phyloP scores from a whole-genome alignment of 768 basidiomycete species.

The Asterophora parasitica region DNA sequence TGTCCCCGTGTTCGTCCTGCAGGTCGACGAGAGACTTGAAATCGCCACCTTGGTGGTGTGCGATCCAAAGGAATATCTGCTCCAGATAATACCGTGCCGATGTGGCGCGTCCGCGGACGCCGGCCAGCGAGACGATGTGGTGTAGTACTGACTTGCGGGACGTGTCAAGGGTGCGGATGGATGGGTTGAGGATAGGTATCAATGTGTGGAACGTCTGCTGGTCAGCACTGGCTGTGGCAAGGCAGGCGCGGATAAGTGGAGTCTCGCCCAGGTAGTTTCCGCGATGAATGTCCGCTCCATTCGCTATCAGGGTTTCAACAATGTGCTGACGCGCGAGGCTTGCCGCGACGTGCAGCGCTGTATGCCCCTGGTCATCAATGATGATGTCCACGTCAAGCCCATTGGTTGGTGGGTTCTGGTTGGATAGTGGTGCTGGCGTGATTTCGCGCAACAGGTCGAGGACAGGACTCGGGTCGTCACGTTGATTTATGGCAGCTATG shows the following conservation, averaged over 20 bases:
- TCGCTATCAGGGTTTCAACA: slow-evolving; percentile 63
- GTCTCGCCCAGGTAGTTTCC: slow-evolving; percentile 96
- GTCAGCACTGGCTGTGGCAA: slow-evolving; percentile 85
- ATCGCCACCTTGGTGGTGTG: slow-evolving; percentile 67
- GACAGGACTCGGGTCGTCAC: slow-evolving; percentile 61
- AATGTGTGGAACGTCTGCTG: slow-evolving; percentile 67
- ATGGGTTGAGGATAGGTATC: slow-evolving; percentile 58
- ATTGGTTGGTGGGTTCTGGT: slow-evolving; percentile 19
- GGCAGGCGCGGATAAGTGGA: slow-evolving; percentile 84
- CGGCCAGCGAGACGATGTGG: slow-evolving; percentile 87
- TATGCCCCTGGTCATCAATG: slow-evolving; percentile 92
- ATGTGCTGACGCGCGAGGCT: slow-evolving; percentile 71
- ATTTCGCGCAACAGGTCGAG: slow-evolving; percentile 65
- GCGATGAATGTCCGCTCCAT: slow-evolving; percentile 83
- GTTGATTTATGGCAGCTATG: slow-evolving; percentile 60
- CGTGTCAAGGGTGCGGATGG: slow-evolving; percentile 86
- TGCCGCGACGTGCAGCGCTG: slow-evolving; percentile 89
- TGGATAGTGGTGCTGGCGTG: slow-evolving; percentile 38
- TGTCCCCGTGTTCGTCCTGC: slow-evolving; percentile 94
- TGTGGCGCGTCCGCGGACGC: slow-evolving; percentile 81
- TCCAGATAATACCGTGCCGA: slow-evolving; percentile 91
- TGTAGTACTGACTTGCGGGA: slow-evolving; percentile 84
- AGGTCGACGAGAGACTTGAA: slow-evolving; percentile 82
- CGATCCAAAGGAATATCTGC: slow-evolving; percentile 83
- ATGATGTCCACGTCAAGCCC: slow-evolving; percentile 72